phyloP scores from a whole-genome alignment of 2,329 filamentous ascomycete genomes.

The Furcasterigmium furcatum region DNA sequence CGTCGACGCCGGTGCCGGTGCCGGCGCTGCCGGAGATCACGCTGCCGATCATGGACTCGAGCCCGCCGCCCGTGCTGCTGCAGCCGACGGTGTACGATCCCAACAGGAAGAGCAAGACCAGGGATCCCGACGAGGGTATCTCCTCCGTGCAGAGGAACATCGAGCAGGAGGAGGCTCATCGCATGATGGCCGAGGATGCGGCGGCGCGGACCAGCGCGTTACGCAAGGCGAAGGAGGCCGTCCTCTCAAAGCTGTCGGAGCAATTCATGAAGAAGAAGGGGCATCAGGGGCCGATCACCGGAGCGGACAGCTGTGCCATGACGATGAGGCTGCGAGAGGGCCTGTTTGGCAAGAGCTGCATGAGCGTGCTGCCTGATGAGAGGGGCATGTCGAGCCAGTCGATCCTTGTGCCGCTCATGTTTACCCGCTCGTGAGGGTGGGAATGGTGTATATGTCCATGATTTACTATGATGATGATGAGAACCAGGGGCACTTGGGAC shows the following conservation, averaged over 20 bases:
- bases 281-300: background rate
- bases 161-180: constrained; percentile 52
- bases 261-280: constrained; percentile 35
- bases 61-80: constrained; percentile 47
- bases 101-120: constrained; percentile 1
- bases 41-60: constrained; percentile 45
- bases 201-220: constrained; percentile 52
- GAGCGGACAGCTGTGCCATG: constrained; percentile 22
- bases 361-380: constrained; percentile 36
- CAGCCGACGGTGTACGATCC: constrained; percentile 58
- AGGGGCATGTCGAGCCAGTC: constrained; percentile 48
- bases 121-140: constrained; percentile 39
- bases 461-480: background rate
- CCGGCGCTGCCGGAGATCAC: constrained; percentile 36
- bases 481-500: no score
- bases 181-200: constrained; percentile 54
- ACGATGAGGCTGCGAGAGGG: constrained; percentile 36
- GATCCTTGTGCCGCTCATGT: constrained; percentile 57
- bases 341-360: constrained; percentile 33
- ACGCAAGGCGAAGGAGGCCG: constrained; percentile 56
- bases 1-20: constrained; percentile 14
- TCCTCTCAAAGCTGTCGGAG: constrained; percentile 54
- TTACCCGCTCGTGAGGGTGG: constrained; percentile 41
- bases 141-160: constrained; percentile 57
- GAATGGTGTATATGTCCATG: background rate